Evolutionary conservation across 140 eudicot genomes (phyloP).

Genomic region (Stevia rebaudiana): DNA sequence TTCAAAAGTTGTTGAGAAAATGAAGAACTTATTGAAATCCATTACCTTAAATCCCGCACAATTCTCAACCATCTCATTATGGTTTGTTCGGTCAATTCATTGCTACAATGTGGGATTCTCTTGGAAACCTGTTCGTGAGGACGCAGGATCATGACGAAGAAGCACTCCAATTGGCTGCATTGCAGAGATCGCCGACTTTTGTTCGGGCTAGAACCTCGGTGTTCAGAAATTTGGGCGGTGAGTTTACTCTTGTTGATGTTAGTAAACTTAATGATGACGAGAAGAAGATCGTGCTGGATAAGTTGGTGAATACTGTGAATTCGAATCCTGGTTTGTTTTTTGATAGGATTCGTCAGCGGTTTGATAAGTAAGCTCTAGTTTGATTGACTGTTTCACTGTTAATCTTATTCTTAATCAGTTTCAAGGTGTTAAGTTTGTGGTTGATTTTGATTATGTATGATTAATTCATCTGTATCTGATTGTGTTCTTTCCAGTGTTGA

Average conservation of each 20-base stretch:
- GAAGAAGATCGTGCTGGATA: conserved; percentile 59
- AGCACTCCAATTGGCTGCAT: conserved; percentile 62
- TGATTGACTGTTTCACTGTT: neutral
- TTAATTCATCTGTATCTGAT: neutral
- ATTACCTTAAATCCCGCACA: conserved; percentile 27
- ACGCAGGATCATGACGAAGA: conserved; percentile 45
- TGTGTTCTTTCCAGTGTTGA: conserved; percentile 48
- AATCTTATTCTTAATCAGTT: neutral
- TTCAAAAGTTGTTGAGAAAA: conserved; percentile 39
- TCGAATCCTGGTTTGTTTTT: conserved; percentile 61
- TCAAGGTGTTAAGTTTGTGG: neutral
- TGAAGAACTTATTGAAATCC: conserved; percentile 7
- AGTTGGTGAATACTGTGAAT: conserved; percentile 44
- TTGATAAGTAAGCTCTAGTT: conserved; percentile 53
- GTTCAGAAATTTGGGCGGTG: conserved; percentile 46
- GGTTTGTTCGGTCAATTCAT: conserved; percentile 5
- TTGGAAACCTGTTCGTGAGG: conserved; percentile 32
- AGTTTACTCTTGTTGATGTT: conserved; percentile 61
- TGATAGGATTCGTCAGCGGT: conserved; percentile 59
- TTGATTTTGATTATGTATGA: neutral
- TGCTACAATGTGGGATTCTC: conserved; percentile 39
- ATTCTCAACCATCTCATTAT: conserved; percentile 15
- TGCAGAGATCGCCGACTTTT: conserved; percentile 63
- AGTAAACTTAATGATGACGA: conserved; percentile 51
- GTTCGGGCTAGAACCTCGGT: conserved; percentile 59